Base-by-base conservation (phyloP, 148 eudicot species). In the Fagopyrum tataricum region DNA sequence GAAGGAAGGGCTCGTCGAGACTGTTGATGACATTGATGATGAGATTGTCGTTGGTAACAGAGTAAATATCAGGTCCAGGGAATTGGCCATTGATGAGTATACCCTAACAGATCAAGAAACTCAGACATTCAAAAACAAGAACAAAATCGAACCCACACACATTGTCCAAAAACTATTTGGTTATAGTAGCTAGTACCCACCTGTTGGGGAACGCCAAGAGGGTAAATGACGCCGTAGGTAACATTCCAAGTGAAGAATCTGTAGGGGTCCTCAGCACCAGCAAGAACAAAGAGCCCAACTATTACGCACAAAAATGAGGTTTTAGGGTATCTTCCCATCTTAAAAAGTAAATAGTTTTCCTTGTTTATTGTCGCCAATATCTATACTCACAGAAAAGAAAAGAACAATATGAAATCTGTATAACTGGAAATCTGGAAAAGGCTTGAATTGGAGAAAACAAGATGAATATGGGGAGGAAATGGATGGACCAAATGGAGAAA, bases 41-140 rank as follows among this genome's bases (percentile, higher is more conserved):
- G 41, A 61, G 31, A 26, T 74, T 74, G 53, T 74, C 76, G 44
- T 74, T 74, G 39, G 52, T 74, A 43, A 74, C 69, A 11, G 61
- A 74, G 59, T 74, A 43, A 20, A 74, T 51, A 20, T 58, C 70
- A 18, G 76, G 76, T 52, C 76, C 76, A 1, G 76, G 76, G 44
- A 74, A 74, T 44, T 74, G 76, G 13, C 76, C 76, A 44, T 74
- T 74, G 47, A 74, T 74, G 51, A 74, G 39, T 42, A 74, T 61
- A 58, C 76, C 76, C 76, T 74, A 43, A 44, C 59, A 61, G 8
- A 72, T 31, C 3, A 64, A 64, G 13, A 5, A 39, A 46, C 14
- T 46, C 2, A 13, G 13, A 7, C 12, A 46, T 46, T 46, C 49
- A 46, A 64, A 52, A 52, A n/a, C 21, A 17, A 64, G 44, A 31